Evolutionary conservation across 805 yeast species (phyloP).

Genomic region (Lachancea sp.): DNA sequence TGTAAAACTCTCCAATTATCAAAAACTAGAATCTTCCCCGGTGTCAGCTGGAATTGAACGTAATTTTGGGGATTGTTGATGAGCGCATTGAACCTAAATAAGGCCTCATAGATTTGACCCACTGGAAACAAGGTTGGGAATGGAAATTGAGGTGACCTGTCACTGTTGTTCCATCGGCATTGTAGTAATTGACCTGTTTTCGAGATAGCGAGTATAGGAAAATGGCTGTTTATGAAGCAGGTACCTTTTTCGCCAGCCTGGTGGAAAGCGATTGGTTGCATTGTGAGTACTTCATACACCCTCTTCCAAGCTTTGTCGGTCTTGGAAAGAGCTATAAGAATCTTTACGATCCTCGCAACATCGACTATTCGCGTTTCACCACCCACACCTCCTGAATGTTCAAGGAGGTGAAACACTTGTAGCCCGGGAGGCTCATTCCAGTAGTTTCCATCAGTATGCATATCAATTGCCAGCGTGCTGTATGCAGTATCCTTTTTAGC

Average conservation of each 20-base stretch:
- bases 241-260: conserved; percentile 66
- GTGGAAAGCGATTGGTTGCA: conserved; percentile 56
- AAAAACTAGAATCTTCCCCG: conserved; percentile 61
- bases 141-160: conserved; percentile 39
- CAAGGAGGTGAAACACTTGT: conserved; percentile 58
- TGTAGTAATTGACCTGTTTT: conserved; percentile 47
- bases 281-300: conserved; percentile 41
- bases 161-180: conserved; percentile 67
- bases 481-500: conserved; percentile 66
- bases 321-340: conserved; percentile 42
- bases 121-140: conserved; percentile 25
- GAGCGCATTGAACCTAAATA: conserved; percentile 49
- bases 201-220: conserved; percentile 54
- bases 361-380: conserved; percentile 65
- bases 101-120: conserved; percentile 48
- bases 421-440: conserved; percentile 70
- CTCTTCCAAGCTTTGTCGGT: conserved; percentile 29
- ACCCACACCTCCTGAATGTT: conserved; percentile 57
- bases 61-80: conserved; percentile 46
- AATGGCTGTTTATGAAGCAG: conserved; percentile 50
- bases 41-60: conserved; percentile 47
- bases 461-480: conserved; percentile 55
- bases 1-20: conserved; percentile 73
- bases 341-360: conserved; percentile 54
- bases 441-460: conserved; percentile 71